phyloP scores from a whole-genome alignment of 2,329 filamentous ascomycete species.

The Knufia fluminis region DNA sequence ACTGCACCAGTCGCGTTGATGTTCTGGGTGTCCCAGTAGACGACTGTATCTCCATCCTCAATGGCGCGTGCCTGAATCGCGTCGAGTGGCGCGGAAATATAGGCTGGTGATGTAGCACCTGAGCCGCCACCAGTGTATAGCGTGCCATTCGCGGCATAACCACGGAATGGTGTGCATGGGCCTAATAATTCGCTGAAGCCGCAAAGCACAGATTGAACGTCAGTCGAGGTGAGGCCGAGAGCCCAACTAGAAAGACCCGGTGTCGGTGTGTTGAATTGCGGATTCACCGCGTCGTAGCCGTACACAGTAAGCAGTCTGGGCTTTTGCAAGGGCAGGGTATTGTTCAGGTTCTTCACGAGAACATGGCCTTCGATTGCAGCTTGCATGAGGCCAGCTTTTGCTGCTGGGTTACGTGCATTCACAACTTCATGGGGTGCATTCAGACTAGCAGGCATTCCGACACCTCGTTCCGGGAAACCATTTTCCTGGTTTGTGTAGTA shows the following conservation, averaged over 20 bases:
- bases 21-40: slow-evolving; percentile 24
- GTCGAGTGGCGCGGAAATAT: slow-evolving; percentile 25
- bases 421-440: slow-evolving; percentile 7
- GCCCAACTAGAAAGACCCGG: slow-evolving; percentile 3
- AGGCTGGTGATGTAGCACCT: slow-evolving; percentile 25
- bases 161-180: slow-evolving; percentile 22
- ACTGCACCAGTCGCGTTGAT: slow-evolving; percentile 13
- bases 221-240: not conserved
- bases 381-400: slow-evolving; percentile 7
- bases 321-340: slow-evolving; percentile 41
- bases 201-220: slow-evolving; percentile 5
- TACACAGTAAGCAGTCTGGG: slow-evolving; percentile 41
- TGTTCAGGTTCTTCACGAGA: slow-evolving; percentile 42
- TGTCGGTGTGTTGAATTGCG: slow-evolving; percentile 15
- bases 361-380: slow-evolving; percentile 28
- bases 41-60: slow-evolving; percentile 23
- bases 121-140: slow-evolving; percentile 26
- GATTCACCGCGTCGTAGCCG: slow-evolving; percentile 38
- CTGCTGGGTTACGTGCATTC: slow-evolving; percentile 11
- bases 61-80: slow-evolving; percentile 24
- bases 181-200: slow-evolving; percentile 4
- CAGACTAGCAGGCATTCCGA: slow-evolving; percentile 7
- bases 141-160: slow-evolving; percentile 35
- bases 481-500: slow-evolving; percentile 36
- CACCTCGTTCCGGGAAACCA: slow-evolving; percentile 47